phyloP scores from a whole-genome alignment of 768 basidiomycete species.

The Lactarius hatsudake region DNA sequence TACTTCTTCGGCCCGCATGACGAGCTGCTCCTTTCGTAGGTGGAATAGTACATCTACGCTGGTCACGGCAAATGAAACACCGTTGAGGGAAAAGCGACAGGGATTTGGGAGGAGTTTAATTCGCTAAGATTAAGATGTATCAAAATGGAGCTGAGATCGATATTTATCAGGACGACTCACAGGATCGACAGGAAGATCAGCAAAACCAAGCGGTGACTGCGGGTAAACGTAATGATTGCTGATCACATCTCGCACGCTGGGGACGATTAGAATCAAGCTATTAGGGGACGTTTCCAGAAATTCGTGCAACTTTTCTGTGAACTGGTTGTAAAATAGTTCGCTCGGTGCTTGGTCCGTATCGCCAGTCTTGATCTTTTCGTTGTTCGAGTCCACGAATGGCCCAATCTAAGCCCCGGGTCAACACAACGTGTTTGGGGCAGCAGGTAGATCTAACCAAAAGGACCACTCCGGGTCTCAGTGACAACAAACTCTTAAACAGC shows the following conservation, averaged over 20 bases:
- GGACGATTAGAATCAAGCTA: conserved; percentile 74
- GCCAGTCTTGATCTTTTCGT: conserved; percentile 73
- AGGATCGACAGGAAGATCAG: conserved; percentile 45
- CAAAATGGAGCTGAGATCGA: neutral
- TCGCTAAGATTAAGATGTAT: conserved; percentile 45
- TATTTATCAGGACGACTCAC: conserved; percentile 39
- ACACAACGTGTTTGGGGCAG: neutral
- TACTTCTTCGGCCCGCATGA: conserved; percentile 63
- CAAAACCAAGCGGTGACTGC: conserved; percentile 56
- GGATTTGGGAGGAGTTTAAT: conserved; percentile 86
- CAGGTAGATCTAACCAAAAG: conserved; percentile 58
- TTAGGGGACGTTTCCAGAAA: conserved; percentile 62
- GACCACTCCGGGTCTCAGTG: conserved; percentile 68
- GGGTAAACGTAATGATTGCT: conserved; percentile 83
- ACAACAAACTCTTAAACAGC: conserved; percentile 59
- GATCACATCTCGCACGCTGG: conserved; percentile 78
- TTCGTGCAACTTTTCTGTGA: conserved; percentile 53
- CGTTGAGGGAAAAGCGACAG: conserved; percentile 79
- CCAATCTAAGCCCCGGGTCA: conserved; percentile 58
- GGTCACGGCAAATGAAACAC: conserved; percentile 71
- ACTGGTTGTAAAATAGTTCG: conserved; percentile 65
- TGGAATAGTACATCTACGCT: conserved; percentile 90
- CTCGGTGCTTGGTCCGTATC: conserved; percentile 62
- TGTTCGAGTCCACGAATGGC: conserved; percentile 81
- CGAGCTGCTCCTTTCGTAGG: conserved; percentile 77